phyloP scores from a whole-genome alignment of 495 filamentous ascomycete genomes.

The Penicilliopsis zonata region DNA sequence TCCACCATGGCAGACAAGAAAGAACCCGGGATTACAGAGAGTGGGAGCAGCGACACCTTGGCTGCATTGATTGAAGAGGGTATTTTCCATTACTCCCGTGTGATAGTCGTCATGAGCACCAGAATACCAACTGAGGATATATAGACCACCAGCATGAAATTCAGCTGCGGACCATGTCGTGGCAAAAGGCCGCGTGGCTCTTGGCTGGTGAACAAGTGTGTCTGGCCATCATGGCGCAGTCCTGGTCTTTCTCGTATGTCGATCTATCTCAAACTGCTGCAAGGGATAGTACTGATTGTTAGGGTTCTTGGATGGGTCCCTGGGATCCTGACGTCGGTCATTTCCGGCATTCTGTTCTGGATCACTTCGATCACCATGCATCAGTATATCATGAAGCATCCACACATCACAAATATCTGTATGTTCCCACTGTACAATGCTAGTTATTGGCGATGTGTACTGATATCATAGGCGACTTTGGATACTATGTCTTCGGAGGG shows the following conservation, averaged over 20 bases:
- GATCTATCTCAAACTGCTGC: neutral
- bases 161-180: constrained; percentile 35
- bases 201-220: constrained; percentile 35
- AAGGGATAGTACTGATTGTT: neutral
- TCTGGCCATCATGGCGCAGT: constrained; percentile 37
- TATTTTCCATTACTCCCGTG: neutral
- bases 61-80: neutral
- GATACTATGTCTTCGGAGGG: constrained; percentile 30
- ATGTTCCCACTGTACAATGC: constrained; percentile 1
- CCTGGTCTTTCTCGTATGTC: constrained; percentile 32
- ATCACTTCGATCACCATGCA: constrained; percentile 35
- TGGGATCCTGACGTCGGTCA: constrained; percentile 28
- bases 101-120: neutral
- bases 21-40: too few species aligned
- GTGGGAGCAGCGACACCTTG: too few species aligned
- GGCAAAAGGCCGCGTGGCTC: constrained; percentile 33
- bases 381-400: constrained; percentile 35
- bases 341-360: constrained; percentile 25
- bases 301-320: constrained; percentile 36
- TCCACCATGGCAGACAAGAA: too few species aligned
- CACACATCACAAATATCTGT: constrained; percentile 36
- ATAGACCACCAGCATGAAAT: constrained; percentile 34
- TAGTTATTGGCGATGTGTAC: neutral
- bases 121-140: neutral
- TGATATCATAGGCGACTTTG: constrained; percentile 12